phyloP scores from a whole-genome alignment of 805 yeast genomes.

The Teunomyces pallodes region DNA sequence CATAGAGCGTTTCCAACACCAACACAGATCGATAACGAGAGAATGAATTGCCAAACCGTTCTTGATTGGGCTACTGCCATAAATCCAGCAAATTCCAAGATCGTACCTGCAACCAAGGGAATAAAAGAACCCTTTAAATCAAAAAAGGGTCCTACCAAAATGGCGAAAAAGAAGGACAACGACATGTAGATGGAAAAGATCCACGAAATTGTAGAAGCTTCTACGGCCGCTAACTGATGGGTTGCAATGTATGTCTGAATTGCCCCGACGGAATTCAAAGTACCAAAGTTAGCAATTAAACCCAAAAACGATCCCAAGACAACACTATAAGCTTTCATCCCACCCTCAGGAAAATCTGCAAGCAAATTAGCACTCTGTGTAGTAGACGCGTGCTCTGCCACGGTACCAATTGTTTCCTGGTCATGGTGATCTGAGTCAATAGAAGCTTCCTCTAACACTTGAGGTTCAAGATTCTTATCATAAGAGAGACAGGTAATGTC shows the following conservation, averaged over 20 bases:
- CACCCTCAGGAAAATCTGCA: slow-evolving; percentile 21
- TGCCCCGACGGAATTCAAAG: slow-evolving; percentile 37
- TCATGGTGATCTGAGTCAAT: background rate
- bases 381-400: background rate
- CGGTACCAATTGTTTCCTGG: background rate
- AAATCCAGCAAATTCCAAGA: slow-evolving; percentile 16
- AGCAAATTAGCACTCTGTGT: background rate
- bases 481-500: background rate
- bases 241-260: slow-evolving; percentile 37
- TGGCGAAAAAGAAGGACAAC: slow-evolving; percentile 25
- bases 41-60: slow-evolving; percentile 18
- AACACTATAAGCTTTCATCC: slow-evolving; percentile 19
- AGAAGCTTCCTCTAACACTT: background rate
- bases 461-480: background rate
- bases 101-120: slow-evolving; percentile 14
- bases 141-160: slow-evolving; percentile 21
- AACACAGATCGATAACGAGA: slow-evolving; percentile 17
- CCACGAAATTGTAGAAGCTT: slow-evolving; percentile 37
- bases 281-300: slow-evolving; percentile 35
- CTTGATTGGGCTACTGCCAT: slow-evolving; percentile 17
- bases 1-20: slow-evolving; percentile 21
- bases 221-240: slow-evolving; percentile 30
- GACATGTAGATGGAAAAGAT: slow-evolving; percentile 37
- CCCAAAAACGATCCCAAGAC: slow-evolving; percentile 42
- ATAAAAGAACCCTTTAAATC: slow-evolving; percentile 17